These are phyloP conservation scores for Solanum hybrid DNA, from an alignment of 305 asterid species.

Conservation along the genomic window DNA sequence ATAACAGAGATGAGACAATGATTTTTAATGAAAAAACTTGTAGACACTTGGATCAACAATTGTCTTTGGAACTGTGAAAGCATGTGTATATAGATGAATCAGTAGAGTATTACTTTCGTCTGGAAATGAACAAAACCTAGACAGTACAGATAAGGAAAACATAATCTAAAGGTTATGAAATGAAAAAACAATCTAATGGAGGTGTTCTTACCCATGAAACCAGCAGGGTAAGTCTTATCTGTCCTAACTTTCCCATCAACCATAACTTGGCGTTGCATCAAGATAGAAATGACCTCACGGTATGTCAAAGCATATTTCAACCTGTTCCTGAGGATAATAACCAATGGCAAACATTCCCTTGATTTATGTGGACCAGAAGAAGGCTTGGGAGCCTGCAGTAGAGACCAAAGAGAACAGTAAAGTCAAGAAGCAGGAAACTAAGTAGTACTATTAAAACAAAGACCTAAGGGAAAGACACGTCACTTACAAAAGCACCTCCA, in stretches of 20 bases:
- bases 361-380: constrained; percentile 13
- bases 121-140: no score
- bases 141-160: not conserved
- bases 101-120: no score
- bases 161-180: not conserved
- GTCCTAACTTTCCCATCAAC: constrained; percentile 12
- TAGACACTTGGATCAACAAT: not conserved
- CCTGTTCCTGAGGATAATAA: constrained; percentile 8
- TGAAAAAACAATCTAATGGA: not conserved
- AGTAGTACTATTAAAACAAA: not conserved
- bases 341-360: constrained; percentile 12
- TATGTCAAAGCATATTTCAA: constrained; percentile 9
- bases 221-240: constrained; percentile 8
- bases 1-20: no score
- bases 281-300: constrained; percentile 6
- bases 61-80: not conserved
- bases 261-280: constrained; percentile 9
- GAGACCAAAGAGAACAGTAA: not conserved
- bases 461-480: not conserved
- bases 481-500: constrained; percentile 9
- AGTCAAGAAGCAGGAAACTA: not conserved
- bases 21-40: no score
- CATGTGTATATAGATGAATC: not conserved
- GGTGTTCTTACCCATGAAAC: constrained; percentile 4
- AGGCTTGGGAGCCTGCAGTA: constrained; percentile 10